Conservation (phyloP, 2,329 filamentous ascomycete genomes). For the Talaromyces piceae region DNA sequence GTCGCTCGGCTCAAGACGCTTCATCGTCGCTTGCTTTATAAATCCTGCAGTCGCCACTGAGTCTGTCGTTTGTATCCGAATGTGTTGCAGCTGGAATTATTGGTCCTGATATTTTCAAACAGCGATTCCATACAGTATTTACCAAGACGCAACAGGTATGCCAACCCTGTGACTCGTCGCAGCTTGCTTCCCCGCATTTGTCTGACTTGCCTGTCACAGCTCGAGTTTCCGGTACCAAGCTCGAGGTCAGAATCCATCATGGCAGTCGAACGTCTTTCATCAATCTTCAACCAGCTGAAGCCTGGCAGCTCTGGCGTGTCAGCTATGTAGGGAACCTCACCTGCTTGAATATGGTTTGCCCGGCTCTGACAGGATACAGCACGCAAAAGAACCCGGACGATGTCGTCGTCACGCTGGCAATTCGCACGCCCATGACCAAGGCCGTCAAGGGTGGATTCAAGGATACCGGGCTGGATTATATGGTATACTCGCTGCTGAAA, state of each 20-base stretch:
- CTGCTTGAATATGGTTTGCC: background rate
- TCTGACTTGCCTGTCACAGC: background rate
- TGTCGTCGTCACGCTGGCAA: slow-evolving; percentile 87
- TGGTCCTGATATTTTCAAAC: background rate
- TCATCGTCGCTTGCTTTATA: background rate
- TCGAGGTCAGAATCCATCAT: slow-evolving; percentile 43
- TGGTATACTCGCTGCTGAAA: slow-evolving; percentile 76
- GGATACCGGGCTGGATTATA: slow-evolving; percentile 81
- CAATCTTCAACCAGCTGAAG: slow-evolving; percentile 74
- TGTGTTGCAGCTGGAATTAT: background rate
- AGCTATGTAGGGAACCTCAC: slow-evolving; percentile 58
- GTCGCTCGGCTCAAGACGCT: background rate
- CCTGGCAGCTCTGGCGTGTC: slow-evolving; percentile 61
- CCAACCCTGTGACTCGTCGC: background rate
- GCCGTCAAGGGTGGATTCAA: slow-evolving; percentile 89
- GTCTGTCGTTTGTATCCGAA: background rate
- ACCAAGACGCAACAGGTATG: background rate
- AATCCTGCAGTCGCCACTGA: background rate
- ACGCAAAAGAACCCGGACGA: slow-evolving; percentile 92
- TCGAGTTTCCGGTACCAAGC: background rate
- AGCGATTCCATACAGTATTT: too few relatives aligned
- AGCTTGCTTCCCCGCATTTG: background rate
- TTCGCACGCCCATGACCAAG: slow-evolving; percentile 84
- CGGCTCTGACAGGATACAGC: slow-evolving; percentile 41
- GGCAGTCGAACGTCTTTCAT: slow-evolving; percentile 78